These are phyloP conservation scores for Triangularia setosa DNA, from an alignment of 2,329 filamentous ascomycete genomes.

Conservation along the genomic window DNA sequence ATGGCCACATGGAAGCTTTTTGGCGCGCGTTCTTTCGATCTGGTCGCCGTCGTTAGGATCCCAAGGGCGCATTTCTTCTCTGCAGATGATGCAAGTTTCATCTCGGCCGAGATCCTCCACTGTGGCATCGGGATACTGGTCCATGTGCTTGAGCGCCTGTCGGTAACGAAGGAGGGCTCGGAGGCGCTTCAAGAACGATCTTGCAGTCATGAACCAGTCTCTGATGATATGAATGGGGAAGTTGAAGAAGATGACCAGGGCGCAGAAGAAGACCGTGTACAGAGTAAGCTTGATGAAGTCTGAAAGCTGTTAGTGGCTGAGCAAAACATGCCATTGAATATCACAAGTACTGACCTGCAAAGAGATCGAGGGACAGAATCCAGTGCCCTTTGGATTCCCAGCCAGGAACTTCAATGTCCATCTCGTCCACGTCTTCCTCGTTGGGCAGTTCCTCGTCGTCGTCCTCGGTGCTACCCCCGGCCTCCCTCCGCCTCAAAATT, in stretches of 20 bases:
- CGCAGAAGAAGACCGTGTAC: conserved; percentile 87
- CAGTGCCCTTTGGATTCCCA: conserved; percentile 97
- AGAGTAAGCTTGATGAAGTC: conserved; percentile 89
- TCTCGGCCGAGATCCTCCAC: conserved; percentile 78
- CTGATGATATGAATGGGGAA: conserved; percentile 95
- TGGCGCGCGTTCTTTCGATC: conserved; percentile 80
- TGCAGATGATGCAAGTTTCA: conserved; percentile 95
- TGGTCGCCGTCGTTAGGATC: conserved; percentile 58
- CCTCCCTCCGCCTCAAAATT: conserved; percentile 47
- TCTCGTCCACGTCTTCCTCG: conserved; percentile 76
- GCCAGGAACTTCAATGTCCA: conserved; percentile 90
- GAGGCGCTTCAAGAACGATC: conserved; percentile 88
- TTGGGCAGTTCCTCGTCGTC: conserved; percentile 48
- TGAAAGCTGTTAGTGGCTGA: conserved; percentile 32
- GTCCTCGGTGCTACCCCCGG: conserved; percentile 43
- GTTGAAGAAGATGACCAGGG: conserved; percentile 90
- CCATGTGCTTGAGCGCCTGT: conserved; percentile 91
- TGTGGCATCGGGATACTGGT: conserved; percentile 87
- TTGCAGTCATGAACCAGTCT: conserved; percentile 88
- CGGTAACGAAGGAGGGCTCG: conserved; percentile 84
- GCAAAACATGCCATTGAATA: neutral
- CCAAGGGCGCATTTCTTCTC: conserved; percentile 92
- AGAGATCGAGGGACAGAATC: conserved; percentile 81
- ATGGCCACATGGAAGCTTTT: conserved; percentile 94
- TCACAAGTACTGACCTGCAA: conserved; percentile 59